phyloP scores from a whole-genome alignment of 176 grass and related monocot species.

The Puya raimondii region DNA sequence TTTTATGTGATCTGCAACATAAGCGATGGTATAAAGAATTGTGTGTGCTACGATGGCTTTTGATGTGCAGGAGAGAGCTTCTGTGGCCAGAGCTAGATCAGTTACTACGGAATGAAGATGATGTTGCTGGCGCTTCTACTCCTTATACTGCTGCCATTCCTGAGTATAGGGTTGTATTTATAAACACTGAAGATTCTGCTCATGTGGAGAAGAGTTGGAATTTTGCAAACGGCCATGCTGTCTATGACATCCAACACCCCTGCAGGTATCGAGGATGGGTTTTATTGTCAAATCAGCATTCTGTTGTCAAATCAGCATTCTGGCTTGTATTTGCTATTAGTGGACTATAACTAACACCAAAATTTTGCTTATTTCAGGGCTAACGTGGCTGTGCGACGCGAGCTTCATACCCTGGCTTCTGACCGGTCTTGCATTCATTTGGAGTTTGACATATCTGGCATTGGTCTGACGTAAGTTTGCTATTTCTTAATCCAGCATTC shows the following conservation, averaged over 20 bases:
- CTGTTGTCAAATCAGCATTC: not conserved
- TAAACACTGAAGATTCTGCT: not conserved
- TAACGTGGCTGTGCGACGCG: conserved; percentile 13
- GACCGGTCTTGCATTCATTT: conserved; percentile 90
- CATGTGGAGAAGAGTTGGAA: conserved; percentile 11
- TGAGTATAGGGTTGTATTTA: conserved; percentile 35
- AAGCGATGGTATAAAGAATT: not conserved
- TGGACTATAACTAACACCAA: not conserved
- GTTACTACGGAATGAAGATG: conserved; percentile 61
- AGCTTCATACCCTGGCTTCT: conserved; percentile 76
- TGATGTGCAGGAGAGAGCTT: conserved; percentile 69
- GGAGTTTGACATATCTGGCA: conserved; percentile 75
- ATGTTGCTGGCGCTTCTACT: conserved; percentile 52
- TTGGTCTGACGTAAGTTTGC: conserved; percentile 63
- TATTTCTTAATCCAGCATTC: not conserved
- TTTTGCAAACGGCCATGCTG: conserved; percentile 17
- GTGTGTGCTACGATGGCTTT: not conserved
- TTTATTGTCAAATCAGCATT: not conserved
- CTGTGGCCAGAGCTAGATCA: conserved; percentile 88
- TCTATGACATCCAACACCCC: conserved; percentile 24
- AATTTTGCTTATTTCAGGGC: not conserved
- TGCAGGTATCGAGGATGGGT: conserved; percentile 1
- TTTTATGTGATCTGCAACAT: not conserved
- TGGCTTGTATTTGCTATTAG: not conserved
- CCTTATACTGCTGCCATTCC: conserved; percentile 88